Conservation (phyloP, 495 filamentous ascomycete genomes). For the Paragyromitra xinjiangensis region DNA sequence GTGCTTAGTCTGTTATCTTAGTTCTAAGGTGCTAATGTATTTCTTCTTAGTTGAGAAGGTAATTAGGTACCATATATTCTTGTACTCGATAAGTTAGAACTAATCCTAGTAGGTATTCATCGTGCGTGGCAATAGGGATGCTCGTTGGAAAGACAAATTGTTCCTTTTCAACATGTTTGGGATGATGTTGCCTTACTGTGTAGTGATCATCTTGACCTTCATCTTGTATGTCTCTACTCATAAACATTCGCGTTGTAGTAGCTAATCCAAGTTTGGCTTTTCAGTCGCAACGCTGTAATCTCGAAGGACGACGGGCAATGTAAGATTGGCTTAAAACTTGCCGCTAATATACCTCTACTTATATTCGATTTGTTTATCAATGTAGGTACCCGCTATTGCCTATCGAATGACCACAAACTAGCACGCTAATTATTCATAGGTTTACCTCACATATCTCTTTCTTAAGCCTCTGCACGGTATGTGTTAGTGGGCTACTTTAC, state of each 20-base stretch:
- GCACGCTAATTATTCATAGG: conserved; percentile 27
- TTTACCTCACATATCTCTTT: conserved; percentile 56
- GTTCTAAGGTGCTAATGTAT: conserved; percentile 57
- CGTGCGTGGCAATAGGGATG: conserved; percentile 51
- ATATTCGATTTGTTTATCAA: conserved; percentile 57
- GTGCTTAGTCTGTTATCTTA: conserved; percentile 57
- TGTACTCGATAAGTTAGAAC: neutral
- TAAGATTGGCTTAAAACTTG: conserved; percentile 56
- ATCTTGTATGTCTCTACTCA: conserved; percentile 44
- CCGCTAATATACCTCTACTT: conserved; percentile 55
- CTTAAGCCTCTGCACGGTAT: conserved; percentile 53
- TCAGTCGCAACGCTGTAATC: conserved; percentile 53
- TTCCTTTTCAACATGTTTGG: conserved; percentile 57
- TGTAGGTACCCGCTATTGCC: conserved; percentile 17
- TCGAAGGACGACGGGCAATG: conserved; percentile 38
- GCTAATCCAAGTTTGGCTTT: neutral
- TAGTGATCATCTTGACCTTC: conserved; percentile 55
- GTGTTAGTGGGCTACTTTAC: neutral
- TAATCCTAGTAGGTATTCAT: conserved; percentile 54
- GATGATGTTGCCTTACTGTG: conserved; percentile 56
- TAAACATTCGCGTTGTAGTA: neutral
- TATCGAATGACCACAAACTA: neutral
- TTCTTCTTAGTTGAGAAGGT: conserved; percentile 58
- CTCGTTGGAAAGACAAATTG: conserved; percentile 53
- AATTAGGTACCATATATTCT: neutral